Evolutionary conservation across 306 rosid genomes (phyloP), one percentile per base, ranked within the genome.

Genomic region (Elaeagnus macrophylla): DNA sequence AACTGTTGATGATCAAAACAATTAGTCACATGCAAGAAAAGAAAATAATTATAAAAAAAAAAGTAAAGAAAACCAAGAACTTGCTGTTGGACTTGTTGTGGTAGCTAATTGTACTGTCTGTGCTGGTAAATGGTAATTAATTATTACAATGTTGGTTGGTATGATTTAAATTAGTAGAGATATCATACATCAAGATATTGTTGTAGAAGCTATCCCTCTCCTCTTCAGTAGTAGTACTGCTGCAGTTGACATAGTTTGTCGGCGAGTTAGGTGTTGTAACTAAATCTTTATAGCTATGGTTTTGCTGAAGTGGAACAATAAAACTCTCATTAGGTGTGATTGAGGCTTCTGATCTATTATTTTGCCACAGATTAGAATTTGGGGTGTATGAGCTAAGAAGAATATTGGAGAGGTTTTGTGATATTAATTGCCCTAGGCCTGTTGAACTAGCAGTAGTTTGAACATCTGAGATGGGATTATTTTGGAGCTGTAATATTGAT

Each of bases 171-270:
- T 57, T 72, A 61, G 71, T 62, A 10, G 75, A 66, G 37, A 76
- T 62, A 57, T 25, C 77, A 41, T 66, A 76, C 77, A 77, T 66
- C 19, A 79, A 47, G 46, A 66, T 45, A 55, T 66, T 25, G 3
- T 0, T 79, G 57, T 75, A 72, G 47, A 76, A 74, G 48, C 76
- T 74, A 70, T 79, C 84, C 61, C 78, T 80, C 69, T 83, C 83
- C 59, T 77, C 86, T 75, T 80, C 91, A 39, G 20, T 50, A 44
- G 39, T 59, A 43, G 46, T 69, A 39, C 58, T 19, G 16, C 81
- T 72, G 37, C 48, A 17, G 7, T 77, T 69, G 56, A 67, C 62
- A 44, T 71, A 63, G 12, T 75, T 75, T 2, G 67, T 44, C 20
- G 72, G 59, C 7, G 75, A 66, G 2, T 81, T 69, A 48, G 80